Evolutionary conservation across 164 flowering plant species (phyloP), one percentile per base, ranked within the genome.

Genomic region (grape (Vitis vinifera)): DNA sequence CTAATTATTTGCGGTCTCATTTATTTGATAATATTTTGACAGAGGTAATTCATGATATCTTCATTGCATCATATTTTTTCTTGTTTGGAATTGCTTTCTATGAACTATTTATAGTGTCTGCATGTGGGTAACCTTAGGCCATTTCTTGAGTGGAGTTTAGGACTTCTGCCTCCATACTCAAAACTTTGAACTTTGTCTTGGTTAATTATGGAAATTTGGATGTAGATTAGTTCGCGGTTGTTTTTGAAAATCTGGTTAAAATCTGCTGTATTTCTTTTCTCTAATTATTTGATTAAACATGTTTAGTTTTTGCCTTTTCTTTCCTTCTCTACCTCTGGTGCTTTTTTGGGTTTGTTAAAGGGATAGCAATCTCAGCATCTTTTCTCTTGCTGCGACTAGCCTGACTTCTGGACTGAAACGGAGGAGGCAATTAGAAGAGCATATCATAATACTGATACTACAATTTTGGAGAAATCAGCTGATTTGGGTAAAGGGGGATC

Each of bases 401-500:
- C 88, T 9, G 85, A 84, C 69, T 96, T 96, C 75, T 93, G 93
- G 98, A 82, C 82, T 51, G 80, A 85, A 51, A 80, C 99, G 17
- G 91, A 88, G 84, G 69, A 31, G 30, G 97, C 98, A 17, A 76
- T 93, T 49, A 88, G 80, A 76, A 87, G 75, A 70, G 96, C 94
- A 19, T 93, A 95, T 66, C 75, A 70, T 8, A 62, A 73, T 53
- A 93, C 98, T 19, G 97, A 91, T 79, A 65, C 68, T 31, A 77
- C 30, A 8, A 93, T 95, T 67, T 70, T 95, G 81, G 93, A 88
- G 37, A 86, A 92, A 75, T 84, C 89, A 56, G 84, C 62, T 66
- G 88, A 89, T 64, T 78, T 89, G 71, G 96, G 98, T 9, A 86
- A 73, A 76, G 99, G 99, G 10, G 99, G 99, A 63, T 95, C 99